A percentile compares a stretch with the other conserved stretches of the same genome.
These are phyloP conservation scores for Fusarium fracticaudum DNA, from an alignment of 2,329 filamentous ascomycete species.

Conservation along the genomic window DNA sequence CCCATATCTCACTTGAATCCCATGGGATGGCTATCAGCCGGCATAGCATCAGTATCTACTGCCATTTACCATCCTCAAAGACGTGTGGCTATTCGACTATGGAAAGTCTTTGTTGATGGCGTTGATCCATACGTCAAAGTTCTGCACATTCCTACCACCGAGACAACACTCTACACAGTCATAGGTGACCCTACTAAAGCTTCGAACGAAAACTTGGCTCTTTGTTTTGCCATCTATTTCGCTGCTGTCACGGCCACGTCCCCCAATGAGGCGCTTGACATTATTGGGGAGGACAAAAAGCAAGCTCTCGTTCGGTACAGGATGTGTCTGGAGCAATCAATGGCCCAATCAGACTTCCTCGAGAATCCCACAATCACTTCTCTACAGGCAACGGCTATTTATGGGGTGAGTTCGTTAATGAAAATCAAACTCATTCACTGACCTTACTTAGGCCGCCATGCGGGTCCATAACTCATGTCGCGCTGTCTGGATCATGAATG, in stretches of 20 bases:
- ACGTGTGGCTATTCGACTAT: conserved; percentile 42
- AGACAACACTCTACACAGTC: conserved; percentile 47
- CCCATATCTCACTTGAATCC: conserved; percentile 44
- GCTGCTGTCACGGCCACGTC: conserved; percentile 55
- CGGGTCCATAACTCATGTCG: conserved; percentile 48
- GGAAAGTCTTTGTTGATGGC: conserved; percentile 43
- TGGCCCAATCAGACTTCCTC: conserved; percentile 52
- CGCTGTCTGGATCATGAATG: conserved; percentile 53
- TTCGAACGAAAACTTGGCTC: conserved; percentile 44
- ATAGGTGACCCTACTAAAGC: conserved; percentile 44
- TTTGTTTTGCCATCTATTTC: conserved; percentile 62
- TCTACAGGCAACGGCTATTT: conserved; percentile 51
- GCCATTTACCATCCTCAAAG: conserved; percentile 41
- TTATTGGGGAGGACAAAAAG: conserved; percentile 38
- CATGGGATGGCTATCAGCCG: conserved; percentile 47
- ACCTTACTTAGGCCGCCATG: conserved; percentile 37
- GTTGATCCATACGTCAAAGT: conserved; percentile 46
- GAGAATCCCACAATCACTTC: conserved; percentile 50
- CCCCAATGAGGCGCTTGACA: conserved; percentile 47
- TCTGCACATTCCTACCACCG: conserved; percentile 44
- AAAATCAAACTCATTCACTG: background rate
- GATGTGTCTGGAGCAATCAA: conserved; percentile 49
- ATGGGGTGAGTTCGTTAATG: conserved; percentile 43
- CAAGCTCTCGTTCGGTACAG: conserved; percentile 44
- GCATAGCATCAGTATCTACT: conserved; percentile 18